phyloP scores from a whole-genome alignment of 2,329 filamentous ascomycete genomes.

The Verticillium albo-atrum region DNA sequence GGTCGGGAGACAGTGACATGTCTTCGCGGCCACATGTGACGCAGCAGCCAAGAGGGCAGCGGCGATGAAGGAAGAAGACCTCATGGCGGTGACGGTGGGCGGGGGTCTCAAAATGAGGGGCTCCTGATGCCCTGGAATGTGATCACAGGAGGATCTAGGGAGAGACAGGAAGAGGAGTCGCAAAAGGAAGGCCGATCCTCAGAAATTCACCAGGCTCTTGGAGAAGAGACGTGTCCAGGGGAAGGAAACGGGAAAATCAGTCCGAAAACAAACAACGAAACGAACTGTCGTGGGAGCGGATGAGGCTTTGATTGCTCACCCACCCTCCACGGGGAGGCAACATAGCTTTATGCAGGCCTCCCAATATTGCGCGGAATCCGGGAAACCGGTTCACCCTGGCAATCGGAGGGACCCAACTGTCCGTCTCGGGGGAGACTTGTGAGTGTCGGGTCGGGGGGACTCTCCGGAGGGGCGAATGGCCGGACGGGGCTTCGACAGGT shows the following conservation, averaged over 20 bases:
- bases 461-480: background rate
- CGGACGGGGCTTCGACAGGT: background rate
- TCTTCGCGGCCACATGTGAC: background rate
- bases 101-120: background rate
- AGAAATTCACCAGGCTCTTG: background rate
- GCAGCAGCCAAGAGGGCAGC: background rate
- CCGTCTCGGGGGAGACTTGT: background rate
- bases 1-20: background rate
- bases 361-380: background rate
- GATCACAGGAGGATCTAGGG: background rate
- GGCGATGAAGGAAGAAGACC: background rate
- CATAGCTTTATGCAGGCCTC: background rate
- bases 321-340: background rate
- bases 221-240: background rate
- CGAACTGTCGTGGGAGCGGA: background rate
- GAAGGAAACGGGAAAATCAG: background rate
- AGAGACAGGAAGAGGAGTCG: background rate
- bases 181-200: background rate
- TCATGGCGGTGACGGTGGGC: background rate
- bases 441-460: background rate
- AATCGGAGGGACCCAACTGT: background rate
- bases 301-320: background rate
- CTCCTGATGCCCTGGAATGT: background rate
- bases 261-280: background rate
- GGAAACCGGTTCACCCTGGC: background rate